Base-by-base conservation (phyloP, 108 stramenopile species). In the Stephanodiscus minutulus region DNA sequence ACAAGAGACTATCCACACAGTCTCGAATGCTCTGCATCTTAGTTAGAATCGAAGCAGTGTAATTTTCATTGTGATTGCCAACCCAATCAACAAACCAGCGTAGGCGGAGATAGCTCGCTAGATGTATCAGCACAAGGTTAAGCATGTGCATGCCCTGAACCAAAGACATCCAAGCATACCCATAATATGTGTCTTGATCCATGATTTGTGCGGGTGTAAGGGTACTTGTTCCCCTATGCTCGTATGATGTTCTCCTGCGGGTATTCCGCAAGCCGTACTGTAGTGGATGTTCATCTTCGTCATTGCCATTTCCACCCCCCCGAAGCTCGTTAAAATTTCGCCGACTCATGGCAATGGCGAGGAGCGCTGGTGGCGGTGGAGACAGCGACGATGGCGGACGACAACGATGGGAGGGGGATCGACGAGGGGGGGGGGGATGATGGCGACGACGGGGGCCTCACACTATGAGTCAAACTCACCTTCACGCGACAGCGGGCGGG, bases 131-230 rank as follows among this genome's bases (percentile, higher is more conserved):
- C 35, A 35, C 35, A 6, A 49, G 22, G 5, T 55, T 2, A 55
- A 25, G 22, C 6, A 55, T 5, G 9, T 55, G 54, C 54, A 55
- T 6, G 8, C 20, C 22, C 24, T 49, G 17, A 3, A 17, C 2
- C 4, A 49, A 8, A 17, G 48, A 17, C 8, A 49, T 3, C 48
- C 2, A 20, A 49, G 54, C 24, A 21, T 25, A 55, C 24, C 24
- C 18, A 49, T 49, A 49, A 49, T 49, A 8, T 49, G 48, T 49
- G 3, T 55, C 22, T 55, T 24, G 54, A 11, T 55, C 54, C 54
- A 55, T 21, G 22, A 55, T 25, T 25, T 55, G 54, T 6, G 54
- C 54, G 2, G 54, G 54, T 6, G 54, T 25, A 25, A 55, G 54
- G 24, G 54, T 22, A 25, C 54, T 55, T 25, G 54, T 25, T 2